A percentile compares a stretch with the other conserved stretches of the same genome.
Conservation (phyloP, 352 stramenopile species). For the Pythium insidiosum region DNA sequence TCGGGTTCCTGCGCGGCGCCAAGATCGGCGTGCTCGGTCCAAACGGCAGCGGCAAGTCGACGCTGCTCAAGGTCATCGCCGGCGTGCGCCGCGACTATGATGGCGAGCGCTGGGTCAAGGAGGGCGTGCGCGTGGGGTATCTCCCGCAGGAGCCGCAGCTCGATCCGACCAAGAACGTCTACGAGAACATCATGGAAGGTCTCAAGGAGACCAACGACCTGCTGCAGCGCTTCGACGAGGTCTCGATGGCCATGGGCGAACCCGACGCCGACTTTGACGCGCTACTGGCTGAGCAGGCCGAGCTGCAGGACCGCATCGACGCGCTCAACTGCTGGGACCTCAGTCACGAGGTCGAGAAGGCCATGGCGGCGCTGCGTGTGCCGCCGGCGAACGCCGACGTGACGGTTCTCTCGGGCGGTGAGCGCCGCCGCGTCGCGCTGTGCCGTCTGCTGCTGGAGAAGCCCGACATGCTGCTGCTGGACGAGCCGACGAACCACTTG, state of each 20-base stretch:
- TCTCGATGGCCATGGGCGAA: constrained; percentile 86
- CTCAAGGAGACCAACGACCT: constrained; percentile 80
- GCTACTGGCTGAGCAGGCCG: constrained; percentile 77
- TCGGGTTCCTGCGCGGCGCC: constrained; percentile 84
- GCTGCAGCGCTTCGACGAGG: constrained; percentile 74
- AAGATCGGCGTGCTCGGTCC: constrained; percentile 94
- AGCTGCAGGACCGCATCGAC: constrained; percentile 85
- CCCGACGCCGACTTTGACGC: constrained; percentile 86
- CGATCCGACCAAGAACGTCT: constrained; percentile 80
- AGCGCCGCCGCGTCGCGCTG: constrained; percentile 94
- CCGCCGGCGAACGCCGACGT: constrained; percentile 60
- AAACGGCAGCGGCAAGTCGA: constrained; percentile 95
- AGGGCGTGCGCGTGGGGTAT: constrained; percentile 82
- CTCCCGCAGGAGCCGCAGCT: constrained; percentile 82
- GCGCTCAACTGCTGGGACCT: constrained; percentile 78
- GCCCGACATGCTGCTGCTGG: constrained; percentile 94
- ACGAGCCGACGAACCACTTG: constrained; percentile 98
- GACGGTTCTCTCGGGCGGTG: constrained; percentile 83
- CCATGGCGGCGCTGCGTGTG: constrained; percentile 74
- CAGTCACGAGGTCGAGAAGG: constrained; percentile 74
- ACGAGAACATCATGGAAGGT: constrained; percentile 88
- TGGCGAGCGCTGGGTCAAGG: constrained; percentile 84
- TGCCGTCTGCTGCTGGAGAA: constrained; percentile 94
- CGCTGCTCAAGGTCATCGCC: constrained; percentile 94
- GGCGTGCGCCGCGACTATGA: constrained; percentile 85